Conservation (phyloP, 306 rosid genomes). For the Prunus dulcis region DNA sequence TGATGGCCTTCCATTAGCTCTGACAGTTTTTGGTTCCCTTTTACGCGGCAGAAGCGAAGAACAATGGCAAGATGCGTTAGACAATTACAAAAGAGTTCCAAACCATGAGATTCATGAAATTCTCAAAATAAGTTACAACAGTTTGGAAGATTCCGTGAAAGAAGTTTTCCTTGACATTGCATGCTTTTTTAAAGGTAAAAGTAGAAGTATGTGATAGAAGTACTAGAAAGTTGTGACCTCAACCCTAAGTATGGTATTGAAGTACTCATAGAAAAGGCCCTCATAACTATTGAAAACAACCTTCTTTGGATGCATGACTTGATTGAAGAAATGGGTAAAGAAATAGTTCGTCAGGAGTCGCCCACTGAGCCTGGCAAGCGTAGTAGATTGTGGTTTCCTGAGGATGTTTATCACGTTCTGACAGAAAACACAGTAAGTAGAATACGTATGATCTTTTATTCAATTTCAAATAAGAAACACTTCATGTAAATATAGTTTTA, state of each 20-base stretch:
- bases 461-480: no score
- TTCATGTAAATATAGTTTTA: neutral
- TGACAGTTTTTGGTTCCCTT: neutral
- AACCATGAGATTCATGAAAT: neutral
- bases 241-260: neutral
- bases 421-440: neutral
- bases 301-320: constrained; percentile 4
- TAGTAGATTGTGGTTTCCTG: neutral
- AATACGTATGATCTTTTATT: no score
- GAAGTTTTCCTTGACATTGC: constrained; percentile 7
- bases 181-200: neutral
- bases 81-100: neutral
- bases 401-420: neutral
- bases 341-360: neutral
- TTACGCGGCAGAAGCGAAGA: neutral
- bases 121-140: neutral
- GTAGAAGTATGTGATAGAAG: neutral
- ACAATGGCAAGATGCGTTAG: neutral
- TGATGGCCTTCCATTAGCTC: neutral
- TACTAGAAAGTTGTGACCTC: neutral
- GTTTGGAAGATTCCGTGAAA: neutral
- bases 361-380: neutral
- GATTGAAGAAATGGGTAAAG: neutral
- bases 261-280: neutral
- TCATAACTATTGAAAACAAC: neutral